Evolutionary conservation across 75 land plant species (phyloP).

Genomic region (Sequoia sempervirens): DNA sequence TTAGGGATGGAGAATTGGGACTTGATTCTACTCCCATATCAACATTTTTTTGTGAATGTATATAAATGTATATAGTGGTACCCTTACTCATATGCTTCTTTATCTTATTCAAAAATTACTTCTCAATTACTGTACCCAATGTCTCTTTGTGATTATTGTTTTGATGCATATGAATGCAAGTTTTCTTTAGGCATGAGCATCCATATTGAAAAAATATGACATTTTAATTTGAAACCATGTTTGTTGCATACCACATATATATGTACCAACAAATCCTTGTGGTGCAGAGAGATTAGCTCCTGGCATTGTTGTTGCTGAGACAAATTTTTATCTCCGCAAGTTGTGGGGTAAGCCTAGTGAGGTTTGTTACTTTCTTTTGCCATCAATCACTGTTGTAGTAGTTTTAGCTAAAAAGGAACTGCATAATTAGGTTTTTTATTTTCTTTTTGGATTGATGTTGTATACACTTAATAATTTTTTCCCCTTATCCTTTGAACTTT

Average conservation of each 20-base stretch:
- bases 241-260: not conserved
- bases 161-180: not conserved
- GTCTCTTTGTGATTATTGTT: not conserved
- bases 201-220: not conserved
- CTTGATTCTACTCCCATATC: not conserved
- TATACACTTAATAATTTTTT: not conserved
- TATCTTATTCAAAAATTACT: not conserved
- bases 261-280: conserved; percentile 16
- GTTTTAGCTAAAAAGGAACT: not conserved
- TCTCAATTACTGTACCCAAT: not conserved
- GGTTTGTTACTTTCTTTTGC: conserved; percentile 19
- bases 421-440: not conserved
- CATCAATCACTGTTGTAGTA: not conserved
- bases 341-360: conserved; percentile 48
- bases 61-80: not conserved
- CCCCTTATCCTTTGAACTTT: not conserved
- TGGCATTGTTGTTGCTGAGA: conserved; percentile 17
- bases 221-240: not conserved
- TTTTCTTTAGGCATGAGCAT: not conserved
- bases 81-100: not conserved
- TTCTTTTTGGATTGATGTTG: not conserved
- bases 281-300: conserved; percentile 39
- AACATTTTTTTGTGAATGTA: not conserved
- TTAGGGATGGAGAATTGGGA: not conserved
- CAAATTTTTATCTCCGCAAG: conserved; percentile 40